phyloP scores from a whole-genome alignment of 768 basidiomycete genomes.

The Boletus bicolor region DNA sequence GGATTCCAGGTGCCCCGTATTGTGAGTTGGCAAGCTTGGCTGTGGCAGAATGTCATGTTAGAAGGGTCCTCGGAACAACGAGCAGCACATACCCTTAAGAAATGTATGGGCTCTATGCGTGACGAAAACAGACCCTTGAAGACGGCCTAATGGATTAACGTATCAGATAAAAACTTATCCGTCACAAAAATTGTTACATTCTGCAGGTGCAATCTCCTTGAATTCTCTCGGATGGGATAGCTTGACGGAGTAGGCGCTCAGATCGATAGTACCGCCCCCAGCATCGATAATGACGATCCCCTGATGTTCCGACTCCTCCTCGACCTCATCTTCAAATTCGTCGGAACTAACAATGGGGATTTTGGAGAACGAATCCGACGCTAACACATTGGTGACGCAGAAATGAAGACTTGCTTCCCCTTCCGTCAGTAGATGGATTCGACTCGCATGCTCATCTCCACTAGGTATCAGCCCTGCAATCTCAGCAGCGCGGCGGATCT shows the following conservation, averaged over 20 bases:
- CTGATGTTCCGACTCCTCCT: conserved; percentile 30
- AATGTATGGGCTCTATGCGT: conserved; percentile 28
- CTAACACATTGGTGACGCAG: conserved; percentile 43
- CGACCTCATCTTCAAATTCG: neutral
- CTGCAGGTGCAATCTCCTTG: conserved; percentile 34
- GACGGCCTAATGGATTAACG: conserved; percentile 26
- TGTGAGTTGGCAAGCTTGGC: conserved; percentile 29
- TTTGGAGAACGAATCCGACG: conserved; percentile 26
- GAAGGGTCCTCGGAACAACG: neutral
- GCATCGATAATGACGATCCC: conserved; percentile 44
- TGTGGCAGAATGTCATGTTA: conserved; percentile 5
- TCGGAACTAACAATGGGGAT: neutral
- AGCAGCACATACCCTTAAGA: conserved; percentile 23
- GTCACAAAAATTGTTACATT: conserved; percentile 17
- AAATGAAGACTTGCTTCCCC: conserved; percentile 28
- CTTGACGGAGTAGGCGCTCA: conserved; percentile 36
- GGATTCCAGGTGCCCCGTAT: conserved; percentile 28
- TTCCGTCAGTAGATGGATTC: conserved; percentile 27
- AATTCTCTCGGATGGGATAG: conserved; percentile 21
- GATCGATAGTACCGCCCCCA: conserved; percentile 41
- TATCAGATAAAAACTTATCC: neutral
- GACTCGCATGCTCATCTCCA: conserved; percentile 7
- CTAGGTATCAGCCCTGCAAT: conserved; percentile 23
- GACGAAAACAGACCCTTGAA: conserved; percentile 39
- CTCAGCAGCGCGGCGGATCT: conserved; percentile 27